A percentile compares a stretch with the other conserved stretches of the same genome.
phyloP scores from a whole-genome alignment of 495 filamentous ascomycete species.

The Penicillium arizonense region DNA sequence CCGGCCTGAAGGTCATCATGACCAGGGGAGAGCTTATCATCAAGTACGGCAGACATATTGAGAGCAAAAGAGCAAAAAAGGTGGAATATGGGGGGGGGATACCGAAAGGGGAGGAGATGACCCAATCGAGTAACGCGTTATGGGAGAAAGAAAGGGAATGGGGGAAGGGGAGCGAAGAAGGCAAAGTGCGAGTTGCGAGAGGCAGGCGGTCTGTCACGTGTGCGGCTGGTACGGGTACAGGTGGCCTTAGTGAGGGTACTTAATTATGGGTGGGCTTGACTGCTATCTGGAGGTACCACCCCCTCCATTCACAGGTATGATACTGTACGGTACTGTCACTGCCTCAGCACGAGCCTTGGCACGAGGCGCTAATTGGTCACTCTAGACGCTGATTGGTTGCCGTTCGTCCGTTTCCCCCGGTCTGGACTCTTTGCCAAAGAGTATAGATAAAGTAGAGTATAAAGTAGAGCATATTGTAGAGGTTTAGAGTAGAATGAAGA shows the following conservation, averaged over 20 bases:
- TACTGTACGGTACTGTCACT: too few relatives aligned
- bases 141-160: constrained; percentile 37
- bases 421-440: too few relatives aligned
- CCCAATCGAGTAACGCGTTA: constrained; percentile 57
- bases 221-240: not conserved
- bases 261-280: not conserved
- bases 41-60: constrained; percentile 46
- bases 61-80: constrained; percentile 30
- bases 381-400: too few relatives aligned
- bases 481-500: too few relatives aligned
- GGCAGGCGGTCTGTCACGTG: constrained; percentile 45
- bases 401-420: too few relatives aligned
- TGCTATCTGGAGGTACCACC: not conserved
- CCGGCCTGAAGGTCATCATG: constrained; percentile 54
- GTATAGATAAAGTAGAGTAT: too few relatives aligned
- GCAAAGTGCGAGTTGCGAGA: constrained; percentile 37
- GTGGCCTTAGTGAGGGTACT: not conserved
- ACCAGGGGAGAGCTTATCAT: constrained; percentile 47
- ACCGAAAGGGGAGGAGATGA: constrained; percentile 50
- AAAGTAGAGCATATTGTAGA: too few relatives aligned
- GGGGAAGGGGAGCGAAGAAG: constrained; percentile 36
- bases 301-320: too few relatives aligned
- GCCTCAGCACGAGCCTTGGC: too few relatives aligned
- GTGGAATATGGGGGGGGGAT: constrained; percentile 13
- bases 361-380: too few relatives aligned